A percentile compares a stretch with the other conserved stretches of the same genome.
phyloP scores from a whole-genome alignment of 352 stramenopile species.

The Phytophthora pini region DNA sequence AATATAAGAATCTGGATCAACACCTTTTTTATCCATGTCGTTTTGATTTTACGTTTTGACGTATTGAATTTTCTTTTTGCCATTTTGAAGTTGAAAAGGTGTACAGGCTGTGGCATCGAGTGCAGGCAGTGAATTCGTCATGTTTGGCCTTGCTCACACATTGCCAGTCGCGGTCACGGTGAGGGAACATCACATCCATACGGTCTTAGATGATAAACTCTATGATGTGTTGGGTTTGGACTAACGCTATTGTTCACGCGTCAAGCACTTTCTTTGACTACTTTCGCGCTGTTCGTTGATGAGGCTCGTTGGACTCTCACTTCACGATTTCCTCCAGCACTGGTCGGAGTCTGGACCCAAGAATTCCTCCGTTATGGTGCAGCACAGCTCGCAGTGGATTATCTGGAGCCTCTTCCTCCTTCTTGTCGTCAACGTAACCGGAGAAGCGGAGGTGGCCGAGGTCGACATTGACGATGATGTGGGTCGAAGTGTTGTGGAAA shows the following conservation, averaged over 20 bases:
- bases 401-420: constrained; percentile 12
- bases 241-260: constrained; percentile 19
- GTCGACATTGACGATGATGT: constrained; percentile 36
- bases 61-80: too few relatives aligned
- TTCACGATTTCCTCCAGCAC: constrained; percentile 9
- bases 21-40: too few relatives aligned
- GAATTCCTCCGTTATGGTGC: neutral
- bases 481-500: constrained; percentile 34
- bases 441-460: constrained; percentile 17
- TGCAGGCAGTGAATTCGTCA: constrained; percentile 1
- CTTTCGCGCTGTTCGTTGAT: constrained; percentile 9
- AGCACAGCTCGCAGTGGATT: neutral
- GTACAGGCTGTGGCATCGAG: neutral
- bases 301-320: neutral
- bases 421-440: neutral
- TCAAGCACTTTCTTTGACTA: constrained; percentile 13
- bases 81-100: too few relatives aligned
- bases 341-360: neutral
- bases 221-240: constrained; percentile 16
- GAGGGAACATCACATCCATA: constrained; percentile 8
- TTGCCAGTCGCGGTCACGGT: constrained; percentile 11
- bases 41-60: too few relatives aligned
- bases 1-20: too few relatives aligned
- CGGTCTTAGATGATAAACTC: constrained; percentile 17
- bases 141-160: neutral